phyloP scores from a whole-genome alignment of 352 stramenopile genomes.

The Phytophthora capsici region DNA sequence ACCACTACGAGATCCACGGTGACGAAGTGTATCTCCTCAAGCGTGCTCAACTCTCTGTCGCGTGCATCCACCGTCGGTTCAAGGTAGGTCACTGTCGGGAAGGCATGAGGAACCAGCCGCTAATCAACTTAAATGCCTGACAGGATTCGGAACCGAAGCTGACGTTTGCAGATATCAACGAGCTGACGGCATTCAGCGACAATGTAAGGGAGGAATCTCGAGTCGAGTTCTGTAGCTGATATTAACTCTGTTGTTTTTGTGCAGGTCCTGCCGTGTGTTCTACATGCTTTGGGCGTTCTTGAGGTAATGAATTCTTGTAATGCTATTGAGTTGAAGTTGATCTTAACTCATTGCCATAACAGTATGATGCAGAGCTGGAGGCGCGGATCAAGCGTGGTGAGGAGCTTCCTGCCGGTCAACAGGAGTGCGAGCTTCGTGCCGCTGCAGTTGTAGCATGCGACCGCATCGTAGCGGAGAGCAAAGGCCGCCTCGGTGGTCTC shows the following conservation, averaged over 20 bases:
- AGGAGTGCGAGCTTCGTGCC: slow-evolving; percentile 75
- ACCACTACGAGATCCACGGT: slow-evolving; percentile 58
- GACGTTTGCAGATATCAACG: slow-evolving; percentile 63
- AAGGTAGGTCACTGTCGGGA: slow-evolving; percentile 34
- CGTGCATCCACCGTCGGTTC: slow-evolving; percentile 70
- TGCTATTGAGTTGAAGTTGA: neutral
- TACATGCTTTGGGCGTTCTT: slow-evolving; percentile 72
- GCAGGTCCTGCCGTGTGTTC: slow-evolving; percentile 76
- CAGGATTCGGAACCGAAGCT: slow-evolving; percentile 59
- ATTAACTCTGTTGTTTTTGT: slow-evolving; percentile 3
- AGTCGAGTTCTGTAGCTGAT: neutral
- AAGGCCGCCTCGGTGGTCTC: slow-evolving; percentile 48
- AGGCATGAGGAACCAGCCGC: neutral
- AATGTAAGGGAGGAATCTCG: slow-evolving; percentile 46
- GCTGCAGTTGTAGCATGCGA: slow-evolving; percentile 71
- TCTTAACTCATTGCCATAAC: slow-evolving; percentile 11
- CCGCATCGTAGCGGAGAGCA: slow-evolving; percentile 62
- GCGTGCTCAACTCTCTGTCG: slow-evolving; percentile 65
- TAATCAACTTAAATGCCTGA: slow-evolving; percentile 1
- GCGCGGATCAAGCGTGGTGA: slow-evolving; percentile 53
- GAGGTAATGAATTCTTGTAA: slow-evolving; percentile 60
- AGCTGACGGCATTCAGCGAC: slow-evolving; percentile 72
- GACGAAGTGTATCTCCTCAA: slow-evolving; percentile 72
- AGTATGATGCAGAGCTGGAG: slow-evolving; percentile 69
- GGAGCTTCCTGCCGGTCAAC: slow-evolving; percentile 47